Percentiles rank a stretch among this genome's conserved stretches.
Evolutionary conservation across 78 protist species (phyloP).

Genomic region (Trichosphaerium sp.): DNA sequence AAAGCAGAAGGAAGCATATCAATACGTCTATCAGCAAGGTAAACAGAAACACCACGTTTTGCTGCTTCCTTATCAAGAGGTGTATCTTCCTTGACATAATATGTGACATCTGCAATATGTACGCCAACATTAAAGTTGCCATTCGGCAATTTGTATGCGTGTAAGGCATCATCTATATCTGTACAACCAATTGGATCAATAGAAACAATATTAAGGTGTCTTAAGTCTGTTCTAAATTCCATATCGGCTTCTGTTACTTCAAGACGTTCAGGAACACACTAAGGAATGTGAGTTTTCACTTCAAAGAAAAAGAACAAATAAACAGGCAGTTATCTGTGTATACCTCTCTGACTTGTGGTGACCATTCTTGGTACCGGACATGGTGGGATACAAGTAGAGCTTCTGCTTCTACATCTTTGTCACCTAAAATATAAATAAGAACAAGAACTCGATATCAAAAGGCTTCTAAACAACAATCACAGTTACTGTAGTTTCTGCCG

Average conservation of each 20-base stretch:
- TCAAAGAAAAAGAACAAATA: not conserved
- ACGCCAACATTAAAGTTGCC: constrained; percentile 67
- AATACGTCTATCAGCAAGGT: constrained; percentile 56
- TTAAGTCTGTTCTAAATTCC: not conserved
- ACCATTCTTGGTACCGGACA: constrained; percentile 24
- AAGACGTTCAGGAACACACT: too few relatives aligned
- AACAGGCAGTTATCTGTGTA: not conserved
- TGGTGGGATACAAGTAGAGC: constrained; percentile 35
- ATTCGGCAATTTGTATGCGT: constrained; percentile 13
- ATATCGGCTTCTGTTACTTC: not conserved
- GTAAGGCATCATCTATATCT: constrained; percentile 97
- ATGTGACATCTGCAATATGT: constrained; percentile 86
- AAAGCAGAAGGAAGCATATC: constrained; percentile 66
- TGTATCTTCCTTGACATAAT: constrained; percentile 53
- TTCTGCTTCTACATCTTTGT: not conserved
- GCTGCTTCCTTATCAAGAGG: constrained; percentile 70
- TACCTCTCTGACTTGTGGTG: not conserved
- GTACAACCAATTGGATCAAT: constrained; percentile 85
- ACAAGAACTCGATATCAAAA: not conserved
- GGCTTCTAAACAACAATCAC: not conserved
- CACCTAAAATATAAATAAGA: not conserved
- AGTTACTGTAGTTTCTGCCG: constrained; percentile 15
- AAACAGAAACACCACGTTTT: constrained; percentile 59
- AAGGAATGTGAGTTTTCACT: not conserved
- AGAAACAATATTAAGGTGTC: constrained; percentile 4